Evolutionary conservation across 2,329 filamentous ascomycete genomes (phyloP).

Genomic region (Diplodia intermedia): DNA sequence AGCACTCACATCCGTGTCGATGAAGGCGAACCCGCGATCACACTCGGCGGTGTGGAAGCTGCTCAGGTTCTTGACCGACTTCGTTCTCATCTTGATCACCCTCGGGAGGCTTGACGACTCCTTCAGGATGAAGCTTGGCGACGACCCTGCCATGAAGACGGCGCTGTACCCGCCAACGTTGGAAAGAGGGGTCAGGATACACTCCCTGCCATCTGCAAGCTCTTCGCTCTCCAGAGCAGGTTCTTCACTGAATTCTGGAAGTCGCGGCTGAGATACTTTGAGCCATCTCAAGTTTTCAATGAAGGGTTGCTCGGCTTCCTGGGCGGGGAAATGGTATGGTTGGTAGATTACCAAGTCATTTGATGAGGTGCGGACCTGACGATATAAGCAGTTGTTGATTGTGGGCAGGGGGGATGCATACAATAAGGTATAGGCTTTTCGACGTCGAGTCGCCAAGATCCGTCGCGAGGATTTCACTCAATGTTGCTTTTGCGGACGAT

Average conservation of each 20-base stretch:
- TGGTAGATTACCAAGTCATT: conserved; percentile 90
- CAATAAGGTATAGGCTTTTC: conserved; percentile 80
- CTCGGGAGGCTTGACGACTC: conserved; percentile 78
- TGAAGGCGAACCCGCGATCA: conserved; percentile 82
- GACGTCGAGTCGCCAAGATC: conserved; percentile 79
- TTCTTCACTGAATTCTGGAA: conserved; percentile 65
- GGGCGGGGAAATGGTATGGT: conserved; percentile 63
- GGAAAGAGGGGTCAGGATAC: conserved; percentile 63
- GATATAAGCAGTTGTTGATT: neutral
- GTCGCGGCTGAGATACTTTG: conserved; percentile 72
- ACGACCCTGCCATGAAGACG: conserved; percentile 81
- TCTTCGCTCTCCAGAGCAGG: conserved; percentile 58
- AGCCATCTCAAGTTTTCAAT: conserved; percentile 72
- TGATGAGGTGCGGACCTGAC: conserved; percentile 74
- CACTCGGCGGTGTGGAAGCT: conserved; percentile 79
- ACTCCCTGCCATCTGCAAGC: conserved; percentile 53
- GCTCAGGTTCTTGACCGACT: conserved; percentile 73
- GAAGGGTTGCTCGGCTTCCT: conserved; percentile 54
- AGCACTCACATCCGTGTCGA: conserved; percentile 64
- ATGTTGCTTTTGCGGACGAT: conserved; percentile 71
- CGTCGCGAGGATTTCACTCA: conserved; percentile 82
- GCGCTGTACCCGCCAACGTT: conserved; percentile 80
- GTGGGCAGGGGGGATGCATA: conserved; percentile 53
- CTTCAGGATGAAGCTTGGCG: conserved; percentile 82
- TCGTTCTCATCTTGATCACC: conserved; percentile 74